A percentile compares a stretch with the other conserved stretches of the same genome.
phyloP scores from a whole-genome alignment of 139 green algal genomes.

The Closterium sp. region DNA sequence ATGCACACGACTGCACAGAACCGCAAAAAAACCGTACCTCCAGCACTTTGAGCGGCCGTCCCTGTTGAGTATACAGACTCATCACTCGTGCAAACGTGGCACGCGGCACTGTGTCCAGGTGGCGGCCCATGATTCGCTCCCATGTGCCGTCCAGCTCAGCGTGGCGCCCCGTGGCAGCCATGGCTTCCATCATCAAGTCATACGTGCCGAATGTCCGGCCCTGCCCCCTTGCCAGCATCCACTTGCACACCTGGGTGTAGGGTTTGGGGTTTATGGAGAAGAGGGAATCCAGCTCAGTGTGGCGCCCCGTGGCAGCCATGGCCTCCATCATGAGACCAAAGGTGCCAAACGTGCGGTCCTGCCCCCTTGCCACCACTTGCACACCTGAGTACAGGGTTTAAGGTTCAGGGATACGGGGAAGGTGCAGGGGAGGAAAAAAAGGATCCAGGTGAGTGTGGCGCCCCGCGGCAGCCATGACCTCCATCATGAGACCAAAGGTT shows the following conservation, averaged over 20 bases:
- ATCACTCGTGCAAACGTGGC: slow-evolving; percentile 30
- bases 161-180: slow-evolving; percentile 4
- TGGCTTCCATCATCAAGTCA: slow-evolving; percentile 31
- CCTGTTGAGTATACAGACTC: neutral
- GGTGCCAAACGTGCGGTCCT: slow-evolving; percentile 23
- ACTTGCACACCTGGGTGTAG: slow-evolving; percentile 27
- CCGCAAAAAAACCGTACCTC: no score
- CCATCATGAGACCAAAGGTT: slow-evolving; percentile 33
- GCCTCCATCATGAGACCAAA: slow-evolving; percentile 38
- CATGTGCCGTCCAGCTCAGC: slow-evolving; percentile 32
- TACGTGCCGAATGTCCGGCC: slow-evolving; percentile 29
- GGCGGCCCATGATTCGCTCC: slow-evolving; percentile 10
- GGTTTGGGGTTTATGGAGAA: no score
- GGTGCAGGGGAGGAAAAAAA: no score
- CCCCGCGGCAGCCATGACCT: slow-evolving; percentile 20
- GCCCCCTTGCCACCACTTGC: slow-evolving; percentile 42
- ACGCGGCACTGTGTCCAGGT: slow-evolving; percentile 24
- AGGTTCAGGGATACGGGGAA: no score
- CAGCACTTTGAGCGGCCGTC: no score
- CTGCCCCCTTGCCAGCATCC: slow-evolving; percentile 34
- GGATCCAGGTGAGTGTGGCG: neutral
- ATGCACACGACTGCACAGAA: no score
- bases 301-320: neutral
- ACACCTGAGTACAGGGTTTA: neutral
- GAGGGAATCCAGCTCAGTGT: no score